These are phyloP conservation scores for Cryptococcus deneoformans DNA, from an alignment of 1,284 basidiomycete genomes.

Conservation along the genomic window DNA sequence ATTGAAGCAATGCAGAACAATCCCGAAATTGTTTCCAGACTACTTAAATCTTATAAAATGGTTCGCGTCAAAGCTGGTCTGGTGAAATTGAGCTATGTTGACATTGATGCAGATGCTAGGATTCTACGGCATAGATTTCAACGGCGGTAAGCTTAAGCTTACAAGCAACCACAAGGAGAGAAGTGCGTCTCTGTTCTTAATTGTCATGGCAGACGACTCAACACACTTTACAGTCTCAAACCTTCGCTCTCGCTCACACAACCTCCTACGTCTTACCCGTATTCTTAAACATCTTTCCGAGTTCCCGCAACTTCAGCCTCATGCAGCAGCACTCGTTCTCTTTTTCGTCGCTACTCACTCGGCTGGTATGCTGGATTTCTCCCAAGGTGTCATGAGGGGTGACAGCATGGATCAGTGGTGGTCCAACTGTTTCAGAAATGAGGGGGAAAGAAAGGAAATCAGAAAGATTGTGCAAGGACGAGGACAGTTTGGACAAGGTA, in stretches of 20 bases:
- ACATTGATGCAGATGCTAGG: constrained; percentile 23
- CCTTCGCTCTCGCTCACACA: constrained; percentile 62
- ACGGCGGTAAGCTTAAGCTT: constrained; percentile 16
- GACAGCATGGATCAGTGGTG: constrained; percentile 73
- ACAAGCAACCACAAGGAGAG: constrained; percentile 16
- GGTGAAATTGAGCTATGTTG: background rate
- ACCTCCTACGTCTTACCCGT: constrained; percentile 71
- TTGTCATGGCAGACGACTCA: too few species aligned
- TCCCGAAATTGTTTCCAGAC: constrained; percentile 54
- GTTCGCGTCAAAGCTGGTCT: constrained; percentile 6
- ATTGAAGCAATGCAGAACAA: constrained; percentile 60
- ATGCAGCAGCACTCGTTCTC: constrained; percentile 65
- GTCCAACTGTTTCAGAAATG: constrained; percentile 66
- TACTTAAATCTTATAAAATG: constrained; percentile 60
- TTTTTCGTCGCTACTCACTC: constrained; percentile 68
- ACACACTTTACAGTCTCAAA: constrained; percentile 49
- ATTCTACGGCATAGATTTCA: constrained; percentile 35
- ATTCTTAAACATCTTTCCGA: constrained; percentile 73
- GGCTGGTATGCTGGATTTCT: constrained; percentile 54
- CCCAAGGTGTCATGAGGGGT: constrained; percentile 49
- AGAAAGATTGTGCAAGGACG: constrained; percentile 52
- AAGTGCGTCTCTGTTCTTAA: constrained; percentile 8
- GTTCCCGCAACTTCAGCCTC: constrained; percentile 48
- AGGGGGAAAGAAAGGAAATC: constrained; percentile 59
- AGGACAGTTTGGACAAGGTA: constrained; percentile 52